Base-by-base conservation (phyloP, 768 basidiomycete species). In the Tulasnella sp. region DNA sequence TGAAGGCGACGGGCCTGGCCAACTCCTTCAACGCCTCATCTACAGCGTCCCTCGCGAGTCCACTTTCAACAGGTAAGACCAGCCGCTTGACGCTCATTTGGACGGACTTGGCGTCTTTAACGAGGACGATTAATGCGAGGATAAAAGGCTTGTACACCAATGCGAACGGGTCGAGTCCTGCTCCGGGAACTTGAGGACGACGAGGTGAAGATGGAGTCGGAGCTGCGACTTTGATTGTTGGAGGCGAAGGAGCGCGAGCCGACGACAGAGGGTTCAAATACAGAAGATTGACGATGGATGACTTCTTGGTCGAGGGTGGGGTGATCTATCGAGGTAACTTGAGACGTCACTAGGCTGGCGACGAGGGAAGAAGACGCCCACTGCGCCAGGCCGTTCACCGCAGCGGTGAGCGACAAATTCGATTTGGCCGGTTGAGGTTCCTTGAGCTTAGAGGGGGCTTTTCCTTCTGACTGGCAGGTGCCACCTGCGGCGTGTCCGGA, bases 121-220 rank as follows among this genome's bases (percentile, higher is more conserved):
- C 88, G 5, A 88, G 85, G 42, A 79, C 93, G 89, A 38, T 86
- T 88, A 85, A 94, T 93, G 40, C 91, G 85, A 71, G 88, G 86
- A 0, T 89, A 83, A 2, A 91, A 88, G 8, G 44, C 27, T 42
- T 44, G 42, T 68, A 68, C 62, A 36, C 73, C 39, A 16, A 18
- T 4, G 46, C 38, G 24, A 38, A 46, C 71, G 71, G 72, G n/a
- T 74, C 38, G 44, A 39, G 44, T 74, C 34, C n/a, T 16, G 39
- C 72, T 31, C 38, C 18, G 31, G 52, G 44, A 27, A 73, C 44
- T 34, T 42, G 72, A n/a, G 72, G 44, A 9, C 72, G 72, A 34
- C 8, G 38, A 2, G 39, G 38, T 8, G 38, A 74, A 5, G 72
- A 74, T 34, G 71, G 24, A 21, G 72, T 31, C 31, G 79, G 3